phyloP scores from a whole-genome alignment of 345 rosid species.

The Anacardium occidentale region DNA sequence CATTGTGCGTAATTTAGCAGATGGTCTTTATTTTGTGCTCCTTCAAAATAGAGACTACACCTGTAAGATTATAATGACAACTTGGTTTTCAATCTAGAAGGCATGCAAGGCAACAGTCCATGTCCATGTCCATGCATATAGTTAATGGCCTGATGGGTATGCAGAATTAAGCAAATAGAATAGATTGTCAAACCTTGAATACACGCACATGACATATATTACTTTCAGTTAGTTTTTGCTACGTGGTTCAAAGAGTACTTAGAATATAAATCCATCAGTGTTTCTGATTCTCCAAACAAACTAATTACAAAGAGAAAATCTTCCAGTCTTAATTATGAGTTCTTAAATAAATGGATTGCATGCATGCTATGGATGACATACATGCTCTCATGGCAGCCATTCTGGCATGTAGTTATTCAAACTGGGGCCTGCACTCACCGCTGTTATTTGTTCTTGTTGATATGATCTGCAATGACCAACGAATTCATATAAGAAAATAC shows the following conservation, averaged over 20 bases:
- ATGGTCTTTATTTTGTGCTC: too few species aligned
- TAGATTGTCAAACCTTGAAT: too few species aligned
- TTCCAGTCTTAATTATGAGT: not conserved
- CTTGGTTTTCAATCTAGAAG: too few species aligned
- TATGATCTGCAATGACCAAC: conserved; percentile 42
- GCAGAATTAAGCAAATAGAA: too few species aligned
- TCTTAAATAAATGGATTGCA: not conserved
- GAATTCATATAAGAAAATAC: not conserved
- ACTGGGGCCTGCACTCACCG: conserved; percentile 72
- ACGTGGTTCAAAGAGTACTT: not conserved
- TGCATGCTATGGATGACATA: conserved; percentile 12
- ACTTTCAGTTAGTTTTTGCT: too few species aligned
- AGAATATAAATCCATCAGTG: not conserved
- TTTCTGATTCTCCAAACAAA: not conserved
- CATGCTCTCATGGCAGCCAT: conserved; percentile 66
- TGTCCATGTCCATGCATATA: too few species aligned
- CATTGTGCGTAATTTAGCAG: too few species aligned
- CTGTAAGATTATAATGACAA: too few species aligned
- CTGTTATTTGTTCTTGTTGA: conserved; percentile 55
- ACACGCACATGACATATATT: too few species aligned
- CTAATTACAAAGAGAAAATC: not conserved
- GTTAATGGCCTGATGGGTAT: too few species aligned
- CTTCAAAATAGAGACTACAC: too few species aligned
- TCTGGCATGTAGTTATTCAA: conserved; percentile 77
- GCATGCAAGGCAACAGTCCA: too few species aligned